Conservation (phyloP, 345 rosid species). For the Eucalyptus globulus region DNA sequence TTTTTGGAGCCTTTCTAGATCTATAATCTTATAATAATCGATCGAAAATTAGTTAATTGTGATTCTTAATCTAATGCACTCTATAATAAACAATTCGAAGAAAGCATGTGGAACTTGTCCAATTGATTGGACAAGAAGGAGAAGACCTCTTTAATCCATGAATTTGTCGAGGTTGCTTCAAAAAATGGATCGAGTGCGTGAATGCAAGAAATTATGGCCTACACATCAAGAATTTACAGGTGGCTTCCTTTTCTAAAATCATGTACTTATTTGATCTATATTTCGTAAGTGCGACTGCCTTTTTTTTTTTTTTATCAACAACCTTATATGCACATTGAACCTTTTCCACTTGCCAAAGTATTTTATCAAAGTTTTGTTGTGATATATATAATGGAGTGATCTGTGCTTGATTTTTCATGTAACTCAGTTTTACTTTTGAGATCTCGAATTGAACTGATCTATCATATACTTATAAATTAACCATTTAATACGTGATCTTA, state of each 20-base stretch:
- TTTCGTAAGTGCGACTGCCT: accelerated
- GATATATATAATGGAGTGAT: neutral
- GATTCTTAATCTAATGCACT: neutral
- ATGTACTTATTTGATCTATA: neutral
- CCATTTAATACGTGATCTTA: neutral
- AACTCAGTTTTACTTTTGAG: accelerated
- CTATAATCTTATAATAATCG: neutral
- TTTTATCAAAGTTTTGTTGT: neutral
- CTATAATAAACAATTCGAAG: neutral
- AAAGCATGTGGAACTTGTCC: neutral
- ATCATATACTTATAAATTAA: neutral
- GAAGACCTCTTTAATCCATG: neutral
- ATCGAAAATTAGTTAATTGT: neutral
- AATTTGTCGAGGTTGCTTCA: neutral
- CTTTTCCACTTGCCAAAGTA: neutral
- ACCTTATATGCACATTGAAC: neutral
- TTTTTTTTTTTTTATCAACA: neutral
- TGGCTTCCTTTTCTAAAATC: neutral
- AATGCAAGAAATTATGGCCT: neutral
- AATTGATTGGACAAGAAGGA: neutral
- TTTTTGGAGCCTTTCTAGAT: neutral
- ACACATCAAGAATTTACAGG: neutral
- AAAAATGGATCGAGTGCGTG: neutral
- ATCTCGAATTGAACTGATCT: accelerated
- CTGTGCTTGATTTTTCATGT: neutral